phyloP scores from a whole-genome alignment of 345 rosid genomes.

The Microthlaspi erraticum region DNA sequence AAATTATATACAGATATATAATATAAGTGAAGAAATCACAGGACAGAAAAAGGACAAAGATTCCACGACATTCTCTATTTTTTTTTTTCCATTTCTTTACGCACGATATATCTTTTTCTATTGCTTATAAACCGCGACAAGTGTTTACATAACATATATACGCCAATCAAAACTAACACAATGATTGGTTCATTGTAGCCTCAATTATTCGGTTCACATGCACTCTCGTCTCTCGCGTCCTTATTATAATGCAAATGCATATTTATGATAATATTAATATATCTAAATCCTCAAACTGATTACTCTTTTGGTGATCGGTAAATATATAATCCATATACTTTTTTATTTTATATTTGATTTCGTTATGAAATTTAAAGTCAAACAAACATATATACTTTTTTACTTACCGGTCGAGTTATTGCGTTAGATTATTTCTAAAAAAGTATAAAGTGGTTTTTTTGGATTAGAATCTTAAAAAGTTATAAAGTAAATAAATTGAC shows the following conservation, averaged over 20 bases:
- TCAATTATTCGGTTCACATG: slow-evolving; percentile 44
- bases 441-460: slow-evolving; percentile 22
- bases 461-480: neutral
- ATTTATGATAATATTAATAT: neutral
- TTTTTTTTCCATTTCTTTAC: slow-evolving; percentile 13
- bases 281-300: neutral
- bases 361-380: neutral
- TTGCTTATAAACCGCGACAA: slow-evolving; percentile 25
- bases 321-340: neutral
- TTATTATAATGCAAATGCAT: slow-evolving; percentile 21
- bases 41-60: slow-evolving; percentile 15
- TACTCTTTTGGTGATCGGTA: slow-evolving; percentile 12
- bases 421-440: slow-evolving; percentile 31
- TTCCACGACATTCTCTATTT: slow-evolving; percentile 42
- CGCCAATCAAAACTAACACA: slow-evolving; percentile 31
- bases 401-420: slow-evolving; percentile 34
- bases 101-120: neutral
- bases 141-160: slow-evolving; percentile 29
- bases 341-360: no score
- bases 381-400: slow-evolving; percentile 16
- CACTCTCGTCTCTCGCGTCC: slow-evolving; percentile 18
- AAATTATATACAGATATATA: neutral
- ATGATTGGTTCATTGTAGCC: slow-evolving; percentile 35
- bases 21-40: neutral
- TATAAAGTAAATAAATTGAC: slow-evolving; percentile 10